A percentile compares a stretch with the other conserved stretches of the same genome.
These are phyloP conservation scores for Cryphonectria carpinicola DNA, from an alignment of 2,329 filamentous ascomycete species.

Conservation along the genomic window DNA sequence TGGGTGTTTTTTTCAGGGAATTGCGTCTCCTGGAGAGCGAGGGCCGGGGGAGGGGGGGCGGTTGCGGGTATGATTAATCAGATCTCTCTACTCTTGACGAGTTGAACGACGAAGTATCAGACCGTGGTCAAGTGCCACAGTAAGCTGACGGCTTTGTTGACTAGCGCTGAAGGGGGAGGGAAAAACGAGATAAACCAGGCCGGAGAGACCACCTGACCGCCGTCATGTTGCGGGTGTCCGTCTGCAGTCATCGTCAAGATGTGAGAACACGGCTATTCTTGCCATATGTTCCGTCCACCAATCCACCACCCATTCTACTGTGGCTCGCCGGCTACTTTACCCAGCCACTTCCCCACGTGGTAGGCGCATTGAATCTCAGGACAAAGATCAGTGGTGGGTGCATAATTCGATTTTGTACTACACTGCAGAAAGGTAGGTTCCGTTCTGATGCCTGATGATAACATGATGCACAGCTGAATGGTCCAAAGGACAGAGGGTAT, in stretches of 20 bases:
- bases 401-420: background rate
- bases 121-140: background rate
- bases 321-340: background rate
- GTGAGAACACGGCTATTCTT: constrained; percentile 8
- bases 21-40: background rate
- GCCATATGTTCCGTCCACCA: background rate
- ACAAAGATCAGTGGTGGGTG: background rate
- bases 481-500: constrained; percentile 10
- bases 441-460: background rate
- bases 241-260: constrained; percentile 4
- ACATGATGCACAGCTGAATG: background rate
- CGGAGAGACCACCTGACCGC: constrained; percentile 5
- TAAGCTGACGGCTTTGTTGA: constrained; percentile 11
- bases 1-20: background rate
- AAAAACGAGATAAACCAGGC: background rate
- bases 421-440: background rate
- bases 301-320: background rate
- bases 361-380: background rate
- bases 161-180: background rate
- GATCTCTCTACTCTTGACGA: constrained; percentile 1
- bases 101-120: background rate
- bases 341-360: constrained; percentile 4
- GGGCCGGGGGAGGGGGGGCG: too few species aligned
- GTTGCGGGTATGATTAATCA: background rate
- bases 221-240: background rate